Base-by-base conservation (phyloP, 768 basidiomycete genomes). In the Pisolithus sp. region DNA sequence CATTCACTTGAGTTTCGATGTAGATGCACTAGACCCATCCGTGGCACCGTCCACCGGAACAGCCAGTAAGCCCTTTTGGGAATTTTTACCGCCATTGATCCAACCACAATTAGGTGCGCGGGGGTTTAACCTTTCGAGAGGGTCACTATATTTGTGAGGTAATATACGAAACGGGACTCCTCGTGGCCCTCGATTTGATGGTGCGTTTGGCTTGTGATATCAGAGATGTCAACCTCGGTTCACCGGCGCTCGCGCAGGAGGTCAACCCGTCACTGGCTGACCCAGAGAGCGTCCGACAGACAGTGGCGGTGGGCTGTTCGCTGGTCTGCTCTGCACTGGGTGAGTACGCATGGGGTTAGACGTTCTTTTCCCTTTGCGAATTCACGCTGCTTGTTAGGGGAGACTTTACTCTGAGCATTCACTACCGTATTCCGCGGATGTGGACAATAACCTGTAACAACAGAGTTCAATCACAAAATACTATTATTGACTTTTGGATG, bases 101-200 rank as follows among this genome's bases (percentile, higher is more conserved):
- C 36, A 38, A 49, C 42, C 38, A 51, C 21, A 5, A 36, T 24
- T 52, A 87, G 82, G 91, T 95, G 21, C 86, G 94, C 59, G 96
- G 96, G 2, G 96, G 96, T 10, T 72, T 99, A 55, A 93, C 90
- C 20, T 99, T 98, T 74, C 76, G 96, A 57, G 96, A 99, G 66
- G 95, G 94, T n/a, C 96, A 97, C 70, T 97, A 94, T 67, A 93
- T 95, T 61, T 93, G 89, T 58, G 93, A 97, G 71, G 85, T 89
- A 5, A 80, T 98, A 40, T 82, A 83, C 54, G 93, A 96, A 74
- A 98, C 94, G 5, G 93, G 93, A 6, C 78, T 88, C 52, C 79
- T 99, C 18, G 93, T 96, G 23, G 91, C 85, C 0, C 71, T 98
- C 21, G 95, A 99, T 70, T 74, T 99, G 56, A 94, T 99, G 93